phyloP scores from a whole-genome alignment of 495 filamentous ascomycete species.

The Hypoxylon crocopeplum region DNA sequence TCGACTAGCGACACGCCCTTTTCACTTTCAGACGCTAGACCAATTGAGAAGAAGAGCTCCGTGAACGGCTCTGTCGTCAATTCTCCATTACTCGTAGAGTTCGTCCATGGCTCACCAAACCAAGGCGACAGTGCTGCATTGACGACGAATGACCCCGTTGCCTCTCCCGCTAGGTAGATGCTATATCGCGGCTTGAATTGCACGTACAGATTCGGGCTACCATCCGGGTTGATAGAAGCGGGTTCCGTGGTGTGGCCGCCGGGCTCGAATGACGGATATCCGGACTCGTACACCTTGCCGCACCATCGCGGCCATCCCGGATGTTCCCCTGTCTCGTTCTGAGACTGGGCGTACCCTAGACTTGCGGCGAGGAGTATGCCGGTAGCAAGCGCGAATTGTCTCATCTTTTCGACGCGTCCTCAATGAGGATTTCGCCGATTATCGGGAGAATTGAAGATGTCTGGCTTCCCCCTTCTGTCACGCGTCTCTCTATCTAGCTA shows the following conservation, averaged over 20 bases:
- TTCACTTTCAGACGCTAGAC: constrained; percentile 37
- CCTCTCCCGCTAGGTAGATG: constrained; percentile 65
- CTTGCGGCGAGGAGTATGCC: background rate
- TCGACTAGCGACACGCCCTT: constrained; percentile 40
- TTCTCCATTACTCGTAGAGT: constrained; percentile 30
- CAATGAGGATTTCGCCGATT: background rate
- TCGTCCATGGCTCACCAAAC: constrained; percentile 52
- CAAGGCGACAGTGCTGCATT: constrained; percentile 62
- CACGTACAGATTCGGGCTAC: constrained; percentile 59
- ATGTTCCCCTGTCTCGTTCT: constrained; percentile 48
- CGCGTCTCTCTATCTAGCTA: too few relatives aligned
- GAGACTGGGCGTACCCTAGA: constrained; percentile 19
- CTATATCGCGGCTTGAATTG: constrained; percentile 65
- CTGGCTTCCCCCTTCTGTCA: background rate
- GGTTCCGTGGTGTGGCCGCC: constrained; percentile 64
- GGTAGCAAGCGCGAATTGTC: background rate
- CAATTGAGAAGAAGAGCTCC: constrained; percentile 47
- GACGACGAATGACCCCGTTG: constrained; percentile 63
- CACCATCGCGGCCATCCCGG: constrained; percentile 62
- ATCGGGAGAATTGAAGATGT: background rate
- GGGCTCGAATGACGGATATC: constrained; percentile 65
- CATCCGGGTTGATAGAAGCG: constrained; percentile 40
- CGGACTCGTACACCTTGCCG: constrained; percentile 63
- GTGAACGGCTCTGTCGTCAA: constrained; percentile 28
- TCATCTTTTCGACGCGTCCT: constrained; percentile 5